A percentile compares a stretch with the other conserved stretches of the same genome.
Evolutionary conservation across 352 stramenopile genomes (phyloP).

Genomic region (Phytopythium helicoides): DNA sequence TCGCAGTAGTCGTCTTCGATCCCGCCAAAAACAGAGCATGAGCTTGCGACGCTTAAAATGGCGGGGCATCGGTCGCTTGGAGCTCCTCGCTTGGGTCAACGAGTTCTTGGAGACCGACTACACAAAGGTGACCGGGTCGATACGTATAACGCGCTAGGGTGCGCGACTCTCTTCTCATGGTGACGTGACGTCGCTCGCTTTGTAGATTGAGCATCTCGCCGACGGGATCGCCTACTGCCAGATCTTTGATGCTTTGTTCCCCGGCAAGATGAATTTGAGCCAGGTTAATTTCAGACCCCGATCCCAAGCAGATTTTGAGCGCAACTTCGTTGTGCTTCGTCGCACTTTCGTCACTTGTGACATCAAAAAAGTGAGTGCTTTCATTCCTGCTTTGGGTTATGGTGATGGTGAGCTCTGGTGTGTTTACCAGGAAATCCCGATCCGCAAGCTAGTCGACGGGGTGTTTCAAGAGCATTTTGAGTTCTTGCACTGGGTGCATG

Average conservation of each 20-base stretch:
- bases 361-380: slow-evolving; percentile 47
- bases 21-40: slow-evolving; percentile 21
- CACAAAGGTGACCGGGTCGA: slow-evolving; percentile 43
- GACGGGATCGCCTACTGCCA: slow-evolving; percentile 82
- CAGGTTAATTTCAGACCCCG: slow-evolving; percentile 61
- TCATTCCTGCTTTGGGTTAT: not conserved
- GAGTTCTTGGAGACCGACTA: slow-evolving; percentile 83
- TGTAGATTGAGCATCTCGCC: slow-evolving; percentile 68
- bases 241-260: slow-evolving; percentile 66
- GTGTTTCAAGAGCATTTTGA: slow-evolving; percentile 84
- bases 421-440: slow-evolving; percentile 62
- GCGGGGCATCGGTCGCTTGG: slow-evolving; percentile 69
- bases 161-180: not conserved
- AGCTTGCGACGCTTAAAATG: slow-evolving; percentile 77
- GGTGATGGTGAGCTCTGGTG: too few species aligned
- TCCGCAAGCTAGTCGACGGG: slow-evolving; percentile 61
- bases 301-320: slow-evolving; percentile 50
- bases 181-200: not conserved
- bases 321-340: slow-evolving; percentile 59
- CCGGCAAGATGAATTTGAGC: slow-evolving; percentile 57
- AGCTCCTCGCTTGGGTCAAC: slow-evolving; percentile 78
- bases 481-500: slow-evolving; percentile 80
- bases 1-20: not conserved
- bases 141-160: not conserved
- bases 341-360: slow-evolving; percentile 58